Conservation (phyloP, 495 filamentous ascomycete genomes). For the Neurospora sp. region DNA sequence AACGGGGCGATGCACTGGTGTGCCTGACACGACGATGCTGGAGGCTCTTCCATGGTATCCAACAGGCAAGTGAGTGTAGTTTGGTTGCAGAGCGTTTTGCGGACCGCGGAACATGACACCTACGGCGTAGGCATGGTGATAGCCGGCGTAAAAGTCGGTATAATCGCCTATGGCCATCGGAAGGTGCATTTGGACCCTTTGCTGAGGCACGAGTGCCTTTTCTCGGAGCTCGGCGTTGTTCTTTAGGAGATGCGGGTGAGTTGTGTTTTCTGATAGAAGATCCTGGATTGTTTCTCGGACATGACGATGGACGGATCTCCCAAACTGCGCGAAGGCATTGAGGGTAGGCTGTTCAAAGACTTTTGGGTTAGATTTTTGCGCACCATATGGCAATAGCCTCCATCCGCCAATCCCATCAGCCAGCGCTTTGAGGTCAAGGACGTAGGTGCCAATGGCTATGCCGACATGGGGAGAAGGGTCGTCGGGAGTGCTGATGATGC, state of each 20-base stretch:
- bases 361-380: slow-evolving; percentile 39
- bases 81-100: slow-evolving; percentile 72
- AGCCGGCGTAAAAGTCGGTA: slow-evolving; percentile 93
- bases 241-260: slow-evolving; percentile 17
- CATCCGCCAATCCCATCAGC: slow-evolving; percentile 46
- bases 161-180: slow-evolving; percentile 92
- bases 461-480: slow-evolving; percentile 52
- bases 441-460: slow-evolving; percentile 68
- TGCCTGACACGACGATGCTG: slow-evolving; percentile 67
- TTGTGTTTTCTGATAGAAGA: slow-evolving; percentile 50
- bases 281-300: slow-evolving; percentile 67
- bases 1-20: slow-evolving; percentile 61
- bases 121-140: slow-evolving; percentile 78
- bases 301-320: slow-evolving; percentile 56
- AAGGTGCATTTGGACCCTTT: slow-evolving; percentile 59
- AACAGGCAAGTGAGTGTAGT: slow-evolving; percentile 84
- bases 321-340: slow-evolving; percentile 75
- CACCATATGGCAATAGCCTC: slow-evolving; percentile 38
- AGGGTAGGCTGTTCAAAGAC: slow-evolving; percentile 64
- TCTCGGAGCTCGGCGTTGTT: slow-evolving; percentile 24
- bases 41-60: slow-evolving; percentile 82
- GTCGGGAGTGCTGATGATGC: slow-evolving; percentile 59
- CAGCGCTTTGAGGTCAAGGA: slow-evolving; percentile 66
- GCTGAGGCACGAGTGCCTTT: slow-evolving; percentile 37
- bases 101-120: slow-evolving; percentile 75